Evolutionary conservation across 2,329 filamentous ascomycete species (phyloP), one percentile per base, ranked within the genome.

Genomic region (Blastomyces emzantsi): DNA sequence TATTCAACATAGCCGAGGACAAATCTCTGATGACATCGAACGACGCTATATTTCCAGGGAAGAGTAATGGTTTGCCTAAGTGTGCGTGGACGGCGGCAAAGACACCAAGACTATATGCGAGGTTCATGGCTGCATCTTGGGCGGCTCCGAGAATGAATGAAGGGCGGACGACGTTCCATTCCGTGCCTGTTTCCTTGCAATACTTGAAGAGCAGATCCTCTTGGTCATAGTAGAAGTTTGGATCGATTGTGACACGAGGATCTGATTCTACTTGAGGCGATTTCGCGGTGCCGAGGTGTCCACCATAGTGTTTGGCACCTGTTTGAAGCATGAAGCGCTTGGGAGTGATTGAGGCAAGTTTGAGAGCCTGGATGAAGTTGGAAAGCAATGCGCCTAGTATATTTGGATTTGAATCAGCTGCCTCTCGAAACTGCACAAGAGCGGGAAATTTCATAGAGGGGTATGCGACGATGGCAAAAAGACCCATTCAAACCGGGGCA

Each of bases 301-400:
- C 57, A 11, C 69, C 69, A 63, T 70, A 71, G 49, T 69, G 51
- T 61, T 71, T 71, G 17, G 68, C 67, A 13, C 70, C 69, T 11
- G 70, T 70, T 55, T 83, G 82, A 11, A 81, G 75, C 67, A 82
- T 70, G 64, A 83, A 75, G 5, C 80, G 75, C 51, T 76, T 77
- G 0, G 81, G 81, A 4, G 71, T 74, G 63, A 81, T 77, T 7
- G 70, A 68, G 9, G 77, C 74, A 0, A 78, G 66, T 1, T 75
- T 71, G 6, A 84, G 72, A 0, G 78, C 76, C 2, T 74, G 69
- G 19, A 81, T 70, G 69, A 83, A 82, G 70, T 83, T 83, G 13
- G 73, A 70, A 13, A 83, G 73, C 2, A 83, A 72, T 8, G 67
- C 62, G 15, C 67, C 62, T 67, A 33, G 8, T 19, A 56, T 39